Conservation (phyloP, 129 eudicot species). For the Artemisia argyi region DNA sequence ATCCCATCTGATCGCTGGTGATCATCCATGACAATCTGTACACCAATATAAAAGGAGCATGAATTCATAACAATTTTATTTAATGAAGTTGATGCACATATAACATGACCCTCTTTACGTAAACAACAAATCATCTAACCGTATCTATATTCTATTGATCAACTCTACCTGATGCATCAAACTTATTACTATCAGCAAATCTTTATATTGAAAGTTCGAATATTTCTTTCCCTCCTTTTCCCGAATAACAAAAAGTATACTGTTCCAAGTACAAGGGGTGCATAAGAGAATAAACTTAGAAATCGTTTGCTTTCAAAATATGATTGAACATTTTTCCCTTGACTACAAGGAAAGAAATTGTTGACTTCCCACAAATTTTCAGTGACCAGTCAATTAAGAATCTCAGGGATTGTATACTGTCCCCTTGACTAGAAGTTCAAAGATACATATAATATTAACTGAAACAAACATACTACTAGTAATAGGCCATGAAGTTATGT, state of each 20-base stretch:
- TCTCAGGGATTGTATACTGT: too few relatives aligned
- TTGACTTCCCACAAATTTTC: too few relatives aligned
- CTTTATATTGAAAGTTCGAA: not conserved
- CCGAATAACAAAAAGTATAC: not conserved
- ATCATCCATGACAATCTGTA: slow-evolving; percentile 98
- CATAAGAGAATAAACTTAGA: too few relatives aligned
- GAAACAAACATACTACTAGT: not conserved
- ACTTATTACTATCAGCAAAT: not conserved
- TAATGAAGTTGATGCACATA: not conserved
- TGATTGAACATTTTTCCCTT: too few relatives aligned
- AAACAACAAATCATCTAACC: too few relatives aligned
- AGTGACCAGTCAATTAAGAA: too few relatives aligned
- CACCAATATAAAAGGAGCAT: not conserved
- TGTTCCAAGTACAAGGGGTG: too few relatives aligned
- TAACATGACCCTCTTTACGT: not conserved
- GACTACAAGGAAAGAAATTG: too few relatives aligned
- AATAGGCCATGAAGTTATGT: not conserved
- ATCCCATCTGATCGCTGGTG: slow-evolving; percentile 94
- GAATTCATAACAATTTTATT: not conserved
- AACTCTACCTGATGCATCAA: not conserved
- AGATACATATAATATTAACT: not conserved
- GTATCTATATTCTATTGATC: not conserved
- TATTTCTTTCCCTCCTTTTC: not conserved
- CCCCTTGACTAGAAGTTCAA: too few relatives aligned
- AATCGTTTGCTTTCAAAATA: too few relatives aligned